phyloP scores from a whole-genome alignment of 257 asterid genomes.

The Solanum chilense region DNA sequence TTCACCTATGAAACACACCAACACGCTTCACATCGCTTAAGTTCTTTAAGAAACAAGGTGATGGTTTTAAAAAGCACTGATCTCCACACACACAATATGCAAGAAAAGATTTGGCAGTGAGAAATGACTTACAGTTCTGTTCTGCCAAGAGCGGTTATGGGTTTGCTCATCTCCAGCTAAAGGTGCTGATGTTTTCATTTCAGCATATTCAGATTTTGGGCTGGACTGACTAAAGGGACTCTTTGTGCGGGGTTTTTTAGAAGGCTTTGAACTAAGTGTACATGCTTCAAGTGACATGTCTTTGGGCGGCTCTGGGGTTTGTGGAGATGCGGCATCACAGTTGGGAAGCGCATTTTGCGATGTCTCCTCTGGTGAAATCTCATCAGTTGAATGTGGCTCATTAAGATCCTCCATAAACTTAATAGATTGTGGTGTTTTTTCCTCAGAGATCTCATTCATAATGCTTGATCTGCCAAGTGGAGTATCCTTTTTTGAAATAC shows the following conservation, averaged over 20 bases:
- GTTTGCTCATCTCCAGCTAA: conserved; percentile 21
- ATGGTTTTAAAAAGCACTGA: not conserved
- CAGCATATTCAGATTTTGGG: conserved; percentile 17
- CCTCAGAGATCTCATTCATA: conserved; percentile 10
- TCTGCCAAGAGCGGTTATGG: conserved; percentile 24
- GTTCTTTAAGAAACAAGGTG: not conserved
- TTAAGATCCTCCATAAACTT: conserved; percentile 16
- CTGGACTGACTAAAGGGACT: conserved; percentile 9
- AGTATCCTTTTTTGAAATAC: conserved; percentile 10
- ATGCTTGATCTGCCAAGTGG: conserved; percentile 6
- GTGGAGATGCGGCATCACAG: conserved; percentile 5
- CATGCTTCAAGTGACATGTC: conserved; percentile 8
- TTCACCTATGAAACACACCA: not conserved
- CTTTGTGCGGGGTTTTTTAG: conserved; percentile 9
- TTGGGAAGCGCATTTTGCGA: conserved; percentile 3
- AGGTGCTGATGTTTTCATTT: conserved; percentile 8
- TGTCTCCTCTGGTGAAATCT: conserved; percentile 6
- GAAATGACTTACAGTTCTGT: conserved; percentile 38
- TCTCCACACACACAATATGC: not conserved
- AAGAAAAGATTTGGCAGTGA: not conserved
- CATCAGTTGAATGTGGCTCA: conserved; percentile 16
- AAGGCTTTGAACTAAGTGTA: not conserved
- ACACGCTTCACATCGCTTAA: not conserved
- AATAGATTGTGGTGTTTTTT: conserved; percentile 2
- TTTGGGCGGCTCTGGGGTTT: conserved; percentile 20